Percentiles rank a stretch among this genome's conserved stretches.
Conservation (phyloP, 2,329 filamentous ascomycete species). For the Alternaria ventricosa region DNA sequence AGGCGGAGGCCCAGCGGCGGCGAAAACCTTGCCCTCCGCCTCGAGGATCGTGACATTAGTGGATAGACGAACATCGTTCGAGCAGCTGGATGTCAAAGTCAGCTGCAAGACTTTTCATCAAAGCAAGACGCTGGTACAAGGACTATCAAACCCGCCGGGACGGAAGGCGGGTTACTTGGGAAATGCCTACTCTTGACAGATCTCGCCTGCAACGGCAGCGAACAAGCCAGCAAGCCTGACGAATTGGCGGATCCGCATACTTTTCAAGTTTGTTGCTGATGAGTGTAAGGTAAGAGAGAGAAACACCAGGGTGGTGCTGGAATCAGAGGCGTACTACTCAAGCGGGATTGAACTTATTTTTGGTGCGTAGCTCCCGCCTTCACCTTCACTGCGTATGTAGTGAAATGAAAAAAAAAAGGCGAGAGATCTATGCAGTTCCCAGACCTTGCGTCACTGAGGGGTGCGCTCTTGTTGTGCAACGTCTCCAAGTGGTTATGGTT, state of each 20-base stretch:
- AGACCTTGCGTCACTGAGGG: background rate
- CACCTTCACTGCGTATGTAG: background rate
- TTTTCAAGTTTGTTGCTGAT: background rate
- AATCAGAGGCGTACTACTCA: background rate
- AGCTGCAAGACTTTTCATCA: background rate
- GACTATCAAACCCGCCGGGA: background rate
- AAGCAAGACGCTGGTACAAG: background rate
- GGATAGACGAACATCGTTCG: background rate
- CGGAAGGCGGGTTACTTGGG: background rate
- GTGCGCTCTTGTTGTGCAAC: background rate
- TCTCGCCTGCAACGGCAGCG: background rate
- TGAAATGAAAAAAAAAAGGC: background rate
- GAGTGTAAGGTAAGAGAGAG: background rate
- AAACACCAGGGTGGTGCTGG: background rate
- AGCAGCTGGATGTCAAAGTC: background rate
- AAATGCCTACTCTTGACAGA: background rate
- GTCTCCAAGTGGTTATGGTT: background rate
- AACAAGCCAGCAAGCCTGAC: background rate
- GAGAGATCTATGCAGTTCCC: background rate
- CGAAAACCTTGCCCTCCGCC: background rate
- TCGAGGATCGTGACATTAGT: background rate
- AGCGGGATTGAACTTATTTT: background rate
- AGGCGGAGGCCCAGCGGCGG: background rate
- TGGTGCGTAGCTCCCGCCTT: background rate
- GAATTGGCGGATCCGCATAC: background rate